Evolutionary conservation across 208 protist species (phyloP).

Genomic region (Naegleria fowleri): DNA sequence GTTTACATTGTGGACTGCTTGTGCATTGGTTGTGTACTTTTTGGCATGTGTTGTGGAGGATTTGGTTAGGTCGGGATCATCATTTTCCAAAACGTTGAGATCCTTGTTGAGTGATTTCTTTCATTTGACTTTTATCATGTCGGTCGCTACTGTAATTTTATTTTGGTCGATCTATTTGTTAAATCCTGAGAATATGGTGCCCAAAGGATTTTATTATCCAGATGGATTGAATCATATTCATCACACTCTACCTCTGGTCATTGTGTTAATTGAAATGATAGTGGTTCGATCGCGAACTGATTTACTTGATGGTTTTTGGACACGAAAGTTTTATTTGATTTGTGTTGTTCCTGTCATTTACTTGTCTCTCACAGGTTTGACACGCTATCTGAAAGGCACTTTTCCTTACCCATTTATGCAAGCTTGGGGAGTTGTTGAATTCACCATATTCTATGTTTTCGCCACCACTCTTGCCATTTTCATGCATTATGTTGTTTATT

Average conservation of each 20-base stretch:
- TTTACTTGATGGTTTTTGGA: neutral
- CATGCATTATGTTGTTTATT: neutral
- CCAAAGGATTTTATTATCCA: neutral
- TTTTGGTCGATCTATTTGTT: neutral
- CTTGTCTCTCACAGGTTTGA: neutral
- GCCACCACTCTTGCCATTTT: neutral
- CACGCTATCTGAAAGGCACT: neutral
- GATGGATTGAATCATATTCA: neutral
- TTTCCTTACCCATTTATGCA: neutral
- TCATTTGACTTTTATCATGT: neutral
- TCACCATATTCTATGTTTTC: neutral
- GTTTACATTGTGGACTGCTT: neutral
- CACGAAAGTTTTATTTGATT: neutral
- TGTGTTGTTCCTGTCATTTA: neutral
- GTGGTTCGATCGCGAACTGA: neutral
- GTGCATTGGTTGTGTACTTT: neutral
- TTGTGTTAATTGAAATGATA: neutral
- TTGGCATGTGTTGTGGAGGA: neutral
- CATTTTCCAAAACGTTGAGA: neutral
- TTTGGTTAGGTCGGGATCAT: neutral
- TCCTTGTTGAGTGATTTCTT: neutral
- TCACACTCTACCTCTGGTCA: neutral
- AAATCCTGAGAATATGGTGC: neutral
- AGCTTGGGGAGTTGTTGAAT: neutral
- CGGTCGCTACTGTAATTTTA: neutral